Percentiles rank a stretch among this genome's conserved stretches.
Evolutionary conservation across 192 early-diverging fungal genomes (phyloP).

Genomic region (Funneliformis mosseae): DNA sequence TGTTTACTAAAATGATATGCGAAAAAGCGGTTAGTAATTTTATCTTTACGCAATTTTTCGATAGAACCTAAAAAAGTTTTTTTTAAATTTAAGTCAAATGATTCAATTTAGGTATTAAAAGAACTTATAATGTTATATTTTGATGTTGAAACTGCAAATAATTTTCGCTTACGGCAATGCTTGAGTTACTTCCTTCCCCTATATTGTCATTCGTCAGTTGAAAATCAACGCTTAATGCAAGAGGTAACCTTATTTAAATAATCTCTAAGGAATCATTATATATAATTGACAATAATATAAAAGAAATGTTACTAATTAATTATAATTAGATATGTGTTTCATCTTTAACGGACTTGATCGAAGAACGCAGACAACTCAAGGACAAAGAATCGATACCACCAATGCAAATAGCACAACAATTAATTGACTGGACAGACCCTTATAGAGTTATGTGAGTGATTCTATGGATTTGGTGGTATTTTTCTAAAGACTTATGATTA

Average conservation of each 20-base stretch:
- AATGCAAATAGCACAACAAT: conserved; percentile 67
- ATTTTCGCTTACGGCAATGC: conserved; percentile 78
- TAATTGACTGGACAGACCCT: conserved; percentile 80
- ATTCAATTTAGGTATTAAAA: conserved; percentile 61
- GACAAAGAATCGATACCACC: conserved; percentile 56
- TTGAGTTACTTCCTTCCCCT: conserved; percentile 89
- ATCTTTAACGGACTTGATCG: conserved; percentile 41
- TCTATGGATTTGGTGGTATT: neutral
- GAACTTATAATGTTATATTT: conserved; percentile 82
- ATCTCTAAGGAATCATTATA: neutral
- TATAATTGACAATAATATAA: neutral
- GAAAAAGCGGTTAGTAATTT: conserved; percentile 43
- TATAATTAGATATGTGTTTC: conserved; percentile 41
- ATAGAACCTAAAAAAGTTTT: no score
- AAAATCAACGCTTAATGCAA: conserved; percentile 70
- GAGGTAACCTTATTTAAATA: conserved; percentile 46
- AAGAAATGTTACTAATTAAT: neutral
- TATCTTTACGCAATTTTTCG: no score
- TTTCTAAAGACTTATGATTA: neutral
- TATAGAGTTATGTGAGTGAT: conserved; percentile 64
- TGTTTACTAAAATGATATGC: conserved; percentile 49
- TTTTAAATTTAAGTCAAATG: no score
- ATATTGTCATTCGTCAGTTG: conserved; percentile 73
- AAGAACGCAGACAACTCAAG: conserved; percentile 39
- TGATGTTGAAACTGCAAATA: conserved; percentile 67